phyloP scores from a whole-genome alignment of 306 rosid species.

The Lathyrus sativus region DNA sequence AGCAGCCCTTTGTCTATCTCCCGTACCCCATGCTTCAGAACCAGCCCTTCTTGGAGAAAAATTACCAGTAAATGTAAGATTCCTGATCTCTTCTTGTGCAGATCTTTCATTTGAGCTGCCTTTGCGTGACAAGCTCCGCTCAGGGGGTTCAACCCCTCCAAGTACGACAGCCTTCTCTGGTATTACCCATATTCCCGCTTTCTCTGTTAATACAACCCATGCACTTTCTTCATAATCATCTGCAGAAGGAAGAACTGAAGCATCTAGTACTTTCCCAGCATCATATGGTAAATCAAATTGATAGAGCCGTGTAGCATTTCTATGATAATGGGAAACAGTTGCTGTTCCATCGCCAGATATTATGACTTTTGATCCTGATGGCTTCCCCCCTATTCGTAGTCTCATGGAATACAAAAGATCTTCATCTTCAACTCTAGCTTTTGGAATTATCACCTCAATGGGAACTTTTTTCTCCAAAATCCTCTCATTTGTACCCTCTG shows the following conservation, averaged over 20 bases:
- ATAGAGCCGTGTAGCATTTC: conserved; percentile 71
- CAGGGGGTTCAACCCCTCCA: conserved; percentile 99
- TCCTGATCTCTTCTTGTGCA: conserved; percentile 75
- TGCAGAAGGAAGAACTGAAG: conserved; percentile 81
- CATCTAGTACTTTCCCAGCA: conserved; percentile 97
- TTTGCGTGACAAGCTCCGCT: conserved; percentile 91
- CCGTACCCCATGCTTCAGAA: conserved; percentile 82
- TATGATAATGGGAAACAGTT: conserved; percentile 81
- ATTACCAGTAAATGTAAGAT: conserved; percentile 64
- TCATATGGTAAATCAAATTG: conserved; percentile 96
- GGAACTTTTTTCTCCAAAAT: too few relatives aligned
- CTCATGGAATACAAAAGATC: conserved; percentile 89
- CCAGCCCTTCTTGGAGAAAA: conserved; percentile 71
- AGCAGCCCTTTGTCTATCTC: conserved; percentile 66
- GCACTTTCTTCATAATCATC: conserved; percentile 89
- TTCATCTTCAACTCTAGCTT: conserved; percentile 79
- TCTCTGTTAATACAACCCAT: conserved; percentile 94
- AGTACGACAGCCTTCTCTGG: conserved; percentile 91
- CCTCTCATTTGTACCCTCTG: too few relatives aligned
- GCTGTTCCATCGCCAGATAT: conserved; percentile 95
- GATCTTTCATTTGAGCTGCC: conserved; percentile 96
- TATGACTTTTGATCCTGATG: conserved; percentile 83
- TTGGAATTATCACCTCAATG: too few relatives aligned
- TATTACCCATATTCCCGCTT: conserved; percentile 99
- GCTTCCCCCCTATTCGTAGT: conserved; percentile 87